Evolutionary conservation across 2,329 filamentous ascomycete genomes (phyloP).

Genomic region (Aspergillus sp.): DNA sequence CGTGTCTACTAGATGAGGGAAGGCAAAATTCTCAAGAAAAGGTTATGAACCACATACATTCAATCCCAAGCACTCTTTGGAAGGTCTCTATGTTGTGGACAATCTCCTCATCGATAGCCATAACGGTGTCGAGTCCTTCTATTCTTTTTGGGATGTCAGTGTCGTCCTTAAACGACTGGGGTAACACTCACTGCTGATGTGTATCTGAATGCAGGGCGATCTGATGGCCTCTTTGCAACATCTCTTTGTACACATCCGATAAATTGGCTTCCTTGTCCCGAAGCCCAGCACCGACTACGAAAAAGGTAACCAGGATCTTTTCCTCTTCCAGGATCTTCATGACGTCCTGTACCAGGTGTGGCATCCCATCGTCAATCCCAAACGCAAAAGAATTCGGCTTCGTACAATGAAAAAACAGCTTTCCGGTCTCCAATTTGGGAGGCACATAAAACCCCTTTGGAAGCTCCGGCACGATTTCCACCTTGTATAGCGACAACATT

Average conservation of each 20-base stretch:
- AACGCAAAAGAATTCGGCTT: conserved; percentile 70
- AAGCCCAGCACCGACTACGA: conserved; percentile 66
- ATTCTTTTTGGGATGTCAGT: conserved; percentile 27
- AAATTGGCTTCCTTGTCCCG: conserved; percentile 61
- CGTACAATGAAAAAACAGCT: conserved; percentile 63
- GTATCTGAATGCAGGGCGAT: conserved; percentile 68
- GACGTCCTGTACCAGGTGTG: conserved; percentile 58
- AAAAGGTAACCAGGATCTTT: conserved; percentile 67
- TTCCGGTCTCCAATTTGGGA: conserved; percentile 60
- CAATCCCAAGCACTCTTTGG: conserved; percentile 29
- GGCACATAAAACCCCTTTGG: conserved; percentile 56
- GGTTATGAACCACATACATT: conserved; percentile 28
- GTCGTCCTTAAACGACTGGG: not conserved
- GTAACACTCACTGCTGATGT: conserved; percentile 56
- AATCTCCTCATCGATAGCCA: conserved; percentile 41
- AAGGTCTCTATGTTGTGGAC: conserved; percentile 32
- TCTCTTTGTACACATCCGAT: conserved; percentile 63
- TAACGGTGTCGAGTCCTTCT: conserved; percentile 32
- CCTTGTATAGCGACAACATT: conserved; percentile 52
- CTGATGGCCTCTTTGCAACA: conserved; percentile 64
- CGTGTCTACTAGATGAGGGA: too few relatives aligned
- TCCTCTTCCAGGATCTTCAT: conserved; percentile 62
- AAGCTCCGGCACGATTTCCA: conserved; percentile 61
- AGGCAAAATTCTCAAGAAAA: not conserved
- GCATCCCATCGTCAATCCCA: conserved; percentile 69